Percentiles rank a stretch among this genome's conserved stretches.
phyloP scores from a whole-genome alignment of 176 grass and related monocot species.

The Phragmites australis region DNA sequence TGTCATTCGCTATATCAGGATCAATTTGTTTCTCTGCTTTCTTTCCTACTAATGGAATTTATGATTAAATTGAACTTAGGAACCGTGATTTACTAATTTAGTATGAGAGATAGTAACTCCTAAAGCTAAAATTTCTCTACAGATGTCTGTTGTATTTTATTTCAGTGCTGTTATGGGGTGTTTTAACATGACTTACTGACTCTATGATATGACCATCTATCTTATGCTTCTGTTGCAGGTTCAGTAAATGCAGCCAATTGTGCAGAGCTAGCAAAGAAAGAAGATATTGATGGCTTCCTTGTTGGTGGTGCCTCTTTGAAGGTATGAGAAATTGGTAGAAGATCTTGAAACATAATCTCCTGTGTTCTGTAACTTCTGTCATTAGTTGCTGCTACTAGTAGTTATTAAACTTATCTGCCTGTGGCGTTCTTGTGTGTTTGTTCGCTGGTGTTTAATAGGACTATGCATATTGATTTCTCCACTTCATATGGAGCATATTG shows the following conservation, averaged over 20 bases:
- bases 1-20: neutral
- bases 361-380: neutral
- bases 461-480: neutral
- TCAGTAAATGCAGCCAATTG: slow-evolving; percentile 87
- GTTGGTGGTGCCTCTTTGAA: slow-evolving; percentile 95
- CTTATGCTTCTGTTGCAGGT: slow-evolving; percentile 53
- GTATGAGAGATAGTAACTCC: neutral
- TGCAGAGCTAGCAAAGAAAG: slow-evolving; percentile 86
- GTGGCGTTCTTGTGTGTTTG: neutral
- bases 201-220: neutral
- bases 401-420: neutral
- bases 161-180: neutral
- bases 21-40: neutral
- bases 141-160: neutral
- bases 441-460: neutral
- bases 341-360: neutral
- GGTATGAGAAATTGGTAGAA: slow-evolving; percentile 40
- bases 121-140: neutral
- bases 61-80: neutral
- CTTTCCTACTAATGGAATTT: neutral
- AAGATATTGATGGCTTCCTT: slow-evolving; percentile 98
- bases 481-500: neutral
- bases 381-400: neutral
- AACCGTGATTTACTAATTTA: neutral
- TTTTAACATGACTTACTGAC: neutral